phyloP scores from a whole-genome alignment of 2,329 filamentous ascomycete species.

The Diplodia corticola region DNA sequence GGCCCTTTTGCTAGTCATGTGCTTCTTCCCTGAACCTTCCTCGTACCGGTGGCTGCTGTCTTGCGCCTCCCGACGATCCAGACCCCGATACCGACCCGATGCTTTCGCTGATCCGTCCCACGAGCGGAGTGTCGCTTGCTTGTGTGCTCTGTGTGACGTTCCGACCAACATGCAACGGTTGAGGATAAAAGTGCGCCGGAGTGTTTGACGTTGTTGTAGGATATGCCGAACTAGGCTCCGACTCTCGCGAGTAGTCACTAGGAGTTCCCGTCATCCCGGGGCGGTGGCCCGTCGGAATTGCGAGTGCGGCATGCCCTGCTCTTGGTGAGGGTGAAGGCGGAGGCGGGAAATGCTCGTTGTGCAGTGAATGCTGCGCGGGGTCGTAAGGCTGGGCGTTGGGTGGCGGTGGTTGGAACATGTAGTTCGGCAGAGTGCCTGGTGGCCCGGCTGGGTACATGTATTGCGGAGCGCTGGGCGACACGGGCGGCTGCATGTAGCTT shows the following conservation, averaged over 20 bases:
- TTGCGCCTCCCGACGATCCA: background rate
- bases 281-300: constrained; percentile 20
- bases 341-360: constrained; percentile 26
- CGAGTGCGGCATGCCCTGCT: constrained; percentile 19
- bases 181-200: constrained; percentile 39
- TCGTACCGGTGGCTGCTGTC: background rate
- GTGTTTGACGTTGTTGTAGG: constrained; percentile 30
- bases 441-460: constrained; percentile 23
- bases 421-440: constrained; percentile 26
- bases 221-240: constrained; percentile 5
- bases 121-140: constrained; percentile 18
- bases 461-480: constrained; percentile 12
- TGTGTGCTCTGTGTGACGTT: constrained; percentile 5
- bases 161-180: constrained; percentile 27
- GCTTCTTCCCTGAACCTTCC: constrained; percentile 19
- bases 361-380: constrained; percentile 27
- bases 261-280: constrained; percentile 22
- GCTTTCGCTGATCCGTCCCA: constrained; percentile 16
- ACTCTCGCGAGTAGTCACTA: constrained; percentile 26
- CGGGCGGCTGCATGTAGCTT: constrained; percentile 13
- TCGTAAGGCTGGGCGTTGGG: constrained; percentile 30
- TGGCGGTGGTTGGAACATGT: constrained; percentile 25
- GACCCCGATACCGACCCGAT: constrained; percentile 13
- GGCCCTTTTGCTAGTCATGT: background rate
- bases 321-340: constrained; percentile 24